Base-by-base conservation (phyloP, 2,329 filamentous ascomycete genomes). In the Fusarium falciforme region DNA sequence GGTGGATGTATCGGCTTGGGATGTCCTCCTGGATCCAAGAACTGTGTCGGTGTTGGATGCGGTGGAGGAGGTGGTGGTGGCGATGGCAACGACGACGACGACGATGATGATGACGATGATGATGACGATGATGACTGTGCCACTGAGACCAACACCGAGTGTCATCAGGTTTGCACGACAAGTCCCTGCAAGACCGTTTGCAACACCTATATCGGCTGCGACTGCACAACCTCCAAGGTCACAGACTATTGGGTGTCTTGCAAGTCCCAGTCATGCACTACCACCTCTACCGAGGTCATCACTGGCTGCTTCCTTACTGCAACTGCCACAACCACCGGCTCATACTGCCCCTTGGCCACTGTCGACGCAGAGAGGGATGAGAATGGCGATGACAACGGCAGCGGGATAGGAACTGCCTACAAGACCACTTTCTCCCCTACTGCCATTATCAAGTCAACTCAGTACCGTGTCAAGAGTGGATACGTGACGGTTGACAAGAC, bases 191-290 rank as follows among this genome's bases (percentile, higher is more conserved):
- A 54, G 1, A 70, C 67, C 0, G 64, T 70, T 1, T 70, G 64
- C 60, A 70, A 70, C 27, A 68, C 67, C 11, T 70, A 61, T n/a
- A 31, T 67, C 5, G 64, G 67, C 20, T 70, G 64, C 25, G 67
- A 70, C 44, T 67, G 64, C 10, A 63, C 64, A 17, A 70, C 67
- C 0, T 68, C 67, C 5, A 25, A 17, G 22, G 54, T 64, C 14
- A 68, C 60, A 33, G 64, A 70, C 38, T 68, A 70, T 7, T 70
- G 67, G 67, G 67, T 70, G 49, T 70, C 54, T 17, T 70, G 64
- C 59, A 14, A 61, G 6, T 59, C 64, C 14, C 33, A 60, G 1
- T 68, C 64, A 16, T 70, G 64, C 36, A 64, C 59, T 0, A 70
- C 67, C 0, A 70, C 64, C 3, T 54, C 64, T 0, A 60, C 59